Evolutionary conservation across 306 rosid species (phyloP).

Genomic region (Bauhinia variegata): DNA sequence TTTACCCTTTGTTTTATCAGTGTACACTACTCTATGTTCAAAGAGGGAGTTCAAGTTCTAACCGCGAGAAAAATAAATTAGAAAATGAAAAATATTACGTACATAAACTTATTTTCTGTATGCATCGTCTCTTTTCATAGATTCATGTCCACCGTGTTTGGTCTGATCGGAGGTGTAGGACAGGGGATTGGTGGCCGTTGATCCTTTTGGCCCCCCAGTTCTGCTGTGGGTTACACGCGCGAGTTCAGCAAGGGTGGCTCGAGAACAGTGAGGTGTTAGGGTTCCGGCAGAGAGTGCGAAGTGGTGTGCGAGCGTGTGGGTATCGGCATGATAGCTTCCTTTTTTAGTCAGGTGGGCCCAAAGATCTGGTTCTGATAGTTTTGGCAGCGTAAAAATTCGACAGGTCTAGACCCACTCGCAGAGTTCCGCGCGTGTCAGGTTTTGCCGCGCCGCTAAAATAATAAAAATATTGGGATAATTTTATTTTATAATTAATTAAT

Average conservation of each 20-base stretch:
- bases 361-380: slow-evolving; percentile 43
- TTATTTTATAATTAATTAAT: too few species aligned
- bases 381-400: slow-evolving; percentile 29
- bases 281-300: slow-evolving; percentile 37
- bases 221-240: slow-evolving; percentile 16
- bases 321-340: slow-evolving; percentile 47
- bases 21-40: background rate
- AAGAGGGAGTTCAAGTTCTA: background rate
- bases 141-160: background rate
- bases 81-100: too few species aligned
- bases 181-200: slow-evolving; percentile 33
- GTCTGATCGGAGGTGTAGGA: slow-evolving; percentile 42
- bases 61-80: too few species aligned
- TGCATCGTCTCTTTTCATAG: too few species aligned
- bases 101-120: background rate
- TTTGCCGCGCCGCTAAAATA: background rate
- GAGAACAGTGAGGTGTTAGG: too few species aligned
- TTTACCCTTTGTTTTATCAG: background rate
- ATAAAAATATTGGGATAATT: too few species aligned
- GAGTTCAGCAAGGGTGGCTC: background rate
- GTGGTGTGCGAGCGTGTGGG: slow-evolving; percentile 63
- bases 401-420: slow-evolving; percentile 46
- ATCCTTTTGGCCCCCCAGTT: slow-evolving; percentile 18
- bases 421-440: slow-evolving; percentile 35
- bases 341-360: slow-evolving; percentile 30